phyloP scores from a whole-genome alignment of 1,284 basidiomycete species.

The Leccinum pseudoinsigne region DNA sequence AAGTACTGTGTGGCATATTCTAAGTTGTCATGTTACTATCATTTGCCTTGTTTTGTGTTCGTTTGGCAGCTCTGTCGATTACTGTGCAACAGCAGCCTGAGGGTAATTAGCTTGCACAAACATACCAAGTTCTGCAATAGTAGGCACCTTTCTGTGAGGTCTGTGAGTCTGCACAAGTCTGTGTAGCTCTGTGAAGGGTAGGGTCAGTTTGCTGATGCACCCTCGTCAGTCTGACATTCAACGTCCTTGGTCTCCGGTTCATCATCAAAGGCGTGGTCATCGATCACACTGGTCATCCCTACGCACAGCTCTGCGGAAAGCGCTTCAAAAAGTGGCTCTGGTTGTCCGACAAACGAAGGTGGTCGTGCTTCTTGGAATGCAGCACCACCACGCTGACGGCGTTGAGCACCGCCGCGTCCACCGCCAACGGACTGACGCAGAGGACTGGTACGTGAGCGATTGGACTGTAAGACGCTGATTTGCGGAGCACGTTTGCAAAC shows the following conservation, averaged over 20 bases:
- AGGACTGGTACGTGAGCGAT: conserved; percentile 52
- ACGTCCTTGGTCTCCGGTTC: conserved; percentile 62
- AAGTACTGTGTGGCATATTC: too few relatives aligned
- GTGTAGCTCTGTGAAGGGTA: too few relatives aligned
- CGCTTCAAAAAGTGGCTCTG: conserved; percentile 57
- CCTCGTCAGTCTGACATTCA: conserved; percentile 59
- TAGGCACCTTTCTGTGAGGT: too few relatives aligned
- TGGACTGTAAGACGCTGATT: conserved; percentile 56
- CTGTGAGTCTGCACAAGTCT: too few relatives aligned
- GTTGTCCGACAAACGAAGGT: conserved; percentile 63
- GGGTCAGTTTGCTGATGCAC: conserved; percentile 8
- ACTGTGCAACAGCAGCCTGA: too few relatives aligned
- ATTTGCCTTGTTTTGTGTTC: too few relatives aligned
- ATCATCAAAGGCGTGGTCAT: conserved; percentile 41
- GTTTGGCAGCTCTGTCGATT: too few relatives aligned
- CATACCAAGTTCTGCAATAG: too few relatives aligned
- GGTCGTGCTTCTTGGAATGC: conserved; percentile 67
- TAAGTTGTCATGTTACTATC: too few relatives aligned
- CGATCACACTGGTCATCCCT: conserved; percentile 46
- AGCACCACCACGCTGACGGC: conserved; percentile 58
- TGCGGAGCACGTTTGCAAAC: conserved; percentile 74
- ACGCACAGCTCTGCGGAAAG: conserved; percentile 56
- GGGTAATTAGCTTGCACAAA: too few relatives aligned
- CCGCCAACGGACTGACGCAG: conserved; percentile 53
- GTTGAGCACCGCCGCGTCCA: conserved; percentile 49